Evolutionary conservation across 768 basidiomycete species (phyloP), one percentile per base, ranked within the genome.

Genomic region (Podaxis rugospora): DNA sequence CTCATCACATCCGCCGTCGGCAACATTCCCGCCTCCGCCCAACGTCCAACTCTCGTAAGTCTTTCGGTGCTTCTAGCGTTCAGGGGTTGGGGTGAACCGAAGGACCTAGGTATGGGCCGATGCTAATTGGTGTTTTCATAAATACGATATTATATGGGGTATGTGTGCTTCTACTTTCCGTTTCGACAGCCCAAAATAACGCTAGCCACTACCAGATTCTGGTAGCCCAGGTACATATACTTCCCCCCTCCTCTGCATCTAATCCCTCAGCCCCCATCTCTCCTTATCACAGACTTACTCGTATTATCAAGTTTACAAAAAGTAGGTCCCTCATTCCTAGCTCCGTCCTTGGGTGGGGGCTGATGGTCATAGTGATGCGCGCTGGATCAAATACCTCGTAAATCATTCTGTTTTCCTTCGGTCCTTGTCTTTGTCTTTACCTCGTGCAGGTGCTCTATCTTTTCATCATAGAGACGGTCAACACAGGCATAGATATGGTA

Each of bases 131-230:
- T 28, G 71, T 71, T 16, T 76, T 73, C 60, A 64, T 75, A 39
- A 79, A 80, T 60, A 75, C 78, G 70, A 75, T 81, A 63, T 72
- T 81, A 37, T 81, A 77, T 62, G 80, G 80, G 63, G 80, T 80
- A 62, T 61, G 73, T 66, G 4, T 4, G 54, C 11, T 10, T 2
- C 60, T 28, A 46, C 51, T 23, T 25, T 37, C 37, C 3, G n/a
- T 18, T 14, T 37, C 44, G 21, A 51, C 16, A 21, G 9, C 18
- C 32, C 18, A 36, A 39, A 37, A 7, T 50, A 39, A 23, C 51
- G 23, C n/a, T n/a, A 16, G 14, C 7, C 42, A 13, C 14, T 60
- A 28, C 16, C 57, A 78, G 78, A 70, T 77, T 16, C 63, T 77
- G 52, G 62, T 77, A 16, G 68, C 72, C 7, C 77, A 77, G 70